These are phyloP conservation scores for Vaccinium corymbosum DNA, from an alignment of 148 eudicot species.

Conservation along the genomic window DNA sequence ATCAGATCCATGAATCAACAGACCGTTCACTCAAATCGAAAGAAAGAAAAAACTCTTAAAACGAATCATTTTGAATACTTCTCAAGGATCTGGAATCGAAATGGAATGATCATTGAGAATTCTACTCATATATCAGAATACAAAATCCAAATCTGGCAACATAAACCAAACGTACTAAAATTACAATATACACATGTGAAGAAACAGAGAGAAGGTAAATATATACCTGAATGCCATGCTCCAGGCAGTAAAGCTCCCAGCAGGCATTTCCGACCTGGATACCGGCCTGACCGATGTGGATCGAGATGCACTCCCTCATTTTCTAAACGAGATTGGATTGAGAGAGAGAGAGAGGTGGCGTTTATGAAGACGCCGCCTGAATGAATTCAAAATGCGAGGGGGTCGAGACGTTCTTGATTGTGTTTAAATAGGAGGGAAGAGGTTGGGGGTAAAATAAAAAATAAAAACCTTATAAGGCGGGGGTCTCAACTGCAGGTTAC, in stretches of 20 bases:
- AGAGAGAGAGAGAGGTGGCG: constrained; percentile 12
- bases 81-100: not conserved
- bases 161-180: constrained; percentile 18
- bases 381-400: not conserved
- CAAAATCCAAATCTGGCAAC: not conserved
- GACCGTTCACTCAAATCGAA: not conserved
- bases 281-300: constrained; percentile 24
- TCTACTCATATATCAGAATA: constrained; percentile 10
- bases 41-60: not conserved
- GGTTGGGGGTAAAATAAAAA: not conserved
- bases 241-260: constrained; percentile 34
- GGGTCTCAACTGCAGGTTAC: no score
- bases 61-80: not conserved
- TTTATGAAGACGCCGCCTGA: constrained; percentile 33
- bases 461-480: no score
- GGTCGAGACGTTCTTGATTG: not conserved
- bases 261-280: constrained; percentile 35
- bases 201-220: not conserved
- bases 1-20: not conserved
- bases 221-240: constrained; percentile 31
- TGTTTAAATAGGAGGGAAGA: constrained; percentile 15
- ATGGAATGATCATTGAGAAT: not conserved
- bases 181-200: not conserved
- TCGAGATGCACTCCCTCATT: constrained; percentile 6
- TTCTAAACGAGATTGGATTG: not conserved